Percentiles rank a stretch among this genome's conserved stretches.
Conservation (phyloP, 768 basidiomycete species). For the Filobasidium floriforme region DNA sequence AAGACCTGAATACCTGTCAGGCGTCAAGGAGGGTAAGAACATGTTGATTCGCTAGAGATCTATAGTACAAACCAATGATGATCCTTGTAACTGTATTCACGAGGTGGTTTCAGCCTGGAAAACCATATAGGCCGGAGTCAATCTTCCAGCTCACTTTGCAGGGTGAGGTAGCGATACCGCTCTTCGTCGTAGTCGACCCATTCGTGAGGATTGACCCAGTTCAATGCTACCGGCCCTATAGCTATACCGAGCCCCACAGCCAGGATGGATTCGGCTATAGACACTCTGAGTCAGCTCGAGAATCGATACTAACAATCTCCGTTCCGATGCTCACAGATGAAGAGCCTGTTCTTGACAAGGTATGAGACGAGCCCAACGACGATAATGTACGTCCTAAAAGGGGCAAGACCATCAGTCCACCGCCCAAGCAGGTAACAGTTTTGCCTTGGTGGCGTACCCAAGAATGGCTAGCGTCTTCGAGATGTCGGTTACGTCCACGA, state of each 20-base stretch:
- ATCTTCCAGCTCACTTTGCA: too few relatives aligned
- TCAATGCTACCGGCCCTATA: slow-evolving; percentile 42
- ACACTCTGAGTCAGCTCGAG: background rate
- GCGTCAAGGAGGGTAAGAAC: background rate
- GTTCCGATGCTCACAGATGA: slow-evolving; percentile 35
- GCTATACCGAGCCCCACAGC: slow-evolving; percentile 37
- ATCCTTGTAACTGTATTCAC: slow-evolving; percentile 30
- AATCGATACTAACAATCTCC: background rate
- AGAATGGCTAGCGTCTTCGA: slow-evolving; percentile 39
- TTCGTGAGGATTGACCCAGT: slow-evolving; percentile 42
- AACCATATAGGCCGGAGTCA: too few relatives aligned
- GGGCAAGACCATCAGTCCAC: background rate
- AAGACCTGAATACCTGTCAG: slow-evolving; percentile 27
- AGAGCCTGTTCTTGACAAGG: slow-evolving; percentile 45
- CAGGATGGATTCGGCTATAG: slow-evolving; percentile 38
- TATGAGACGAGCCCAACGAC: slow-evolving; percentile 42
- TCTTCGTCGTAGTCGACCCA: slow-evolving; percentile 37
- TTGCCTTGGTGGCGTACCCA: slow-evolving; percentile 27
- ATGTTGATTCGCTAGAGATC: too few relatives aligned
- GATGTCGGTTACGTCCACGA: slow-evolving; percentile 40
- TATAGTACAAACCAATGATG: slow-evolving; percentile 18
- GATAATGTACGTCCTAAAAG: slow-evolving; percentile 28
- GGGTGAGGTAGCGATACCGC: slow-evolving; percentile 28
- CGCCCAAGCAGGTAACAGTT: background rate
- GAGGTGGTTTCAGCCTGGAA: too few relatives aligned